Percentiles rank a stretch among this genome's conserved stretches.
Conservation (phyloP, 352 stramenopile genomes). For the Phytophthora megakarya region DNA sequence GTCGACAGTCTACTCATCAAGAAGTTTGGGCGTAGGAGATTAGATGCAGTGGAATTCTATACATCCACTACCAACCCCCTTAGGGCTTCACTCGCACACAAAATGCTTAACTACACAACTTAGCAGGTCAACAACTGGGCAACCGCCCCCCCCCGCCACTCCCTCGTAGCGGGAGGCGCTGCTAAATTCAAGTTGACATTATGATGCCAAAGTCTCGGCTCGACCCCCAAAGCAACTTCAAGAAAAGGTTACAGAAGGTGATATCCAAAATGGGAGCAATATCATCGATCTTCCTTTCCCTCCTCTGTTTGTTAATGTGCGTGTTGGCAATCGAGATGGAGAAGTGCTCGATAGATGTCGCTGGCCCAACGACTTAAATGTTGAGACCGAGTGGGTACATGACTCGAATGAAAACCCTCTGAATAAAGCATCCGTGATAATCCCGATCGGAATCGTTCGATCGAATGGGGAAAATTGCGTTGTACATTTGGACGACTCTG, state of each 20-base stretch:
- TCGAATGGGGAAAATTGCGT: neutral
- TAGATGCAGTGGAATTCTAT: too few relatives aligned
- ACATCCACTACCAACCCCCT: too few relatives aligned
- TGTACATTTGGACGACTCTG: neutral
- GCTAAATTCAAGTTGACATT: too few relatives aligned
- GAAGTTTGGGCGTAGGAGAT: too few relatives aligned
- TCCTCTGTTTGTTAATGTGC: conserved; percentile 1
- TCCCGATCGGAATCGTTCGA: neutral
- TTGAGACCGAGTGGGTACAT: neutral
- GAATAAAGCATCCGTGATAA: neutral
- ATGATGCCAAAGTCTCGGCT: too few relatives aligned
- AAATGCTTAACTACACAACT: too few relatives aligned
- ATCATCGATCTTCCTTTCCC: neutral
- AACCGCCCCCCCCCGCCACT: too few relatives aligned
- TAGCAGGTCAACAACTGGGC: too few relatives aligned
- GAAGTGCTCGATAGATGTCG: neutral
- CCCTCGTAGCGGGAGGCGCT: too few relatives aligned
- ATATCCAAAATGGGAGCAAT: neutral
- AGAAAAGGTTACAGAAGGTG: neutral
- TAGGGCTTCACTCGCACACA: too few relatives aligned
- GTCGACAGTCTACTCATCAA: too few relatives aligned
- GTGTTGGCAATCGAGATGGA: neutral
- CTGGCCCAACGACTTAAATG: neutral
- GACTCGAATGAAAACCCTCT: neutral
- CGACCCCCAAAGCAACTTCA: too few relatives aligned